Evolutionary conservation across 1,284 basidiomycete species (phyloP), one percentile per base, ranked within the genome.

Genomic region (Xerocomus minutiporus): DNA sequence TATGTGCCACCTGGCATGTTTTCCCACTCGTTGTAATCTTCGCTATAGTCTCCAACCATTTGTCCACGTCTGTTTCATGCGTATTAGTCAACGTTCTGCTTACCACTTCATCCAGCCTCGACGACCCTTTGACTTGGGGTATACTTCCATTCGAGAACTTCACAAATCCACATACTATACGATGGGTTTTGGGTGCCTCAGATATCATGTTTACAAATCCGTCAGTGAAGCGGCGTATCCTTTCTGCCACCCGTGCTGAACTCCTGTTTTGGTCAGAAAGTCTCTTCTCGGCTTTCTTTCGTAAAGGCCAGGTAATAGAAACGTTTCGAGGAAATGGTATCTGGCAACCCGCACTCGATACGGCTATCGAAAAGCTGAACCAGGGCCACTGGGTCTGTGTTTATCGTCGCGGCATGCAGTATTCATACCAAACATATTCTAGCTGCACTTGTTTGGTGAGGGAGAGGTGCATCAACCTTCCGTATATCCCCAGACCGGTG

Each of bases 151-250:
- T 77, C 15, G 69, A 73, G 28, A 83, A 76, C 54, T 89, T 83
- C 65, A 72, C 86, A 26, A 75, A 74, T 51, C 71, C 84, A 8
- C 73, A 74, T 26, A 85, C 79, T 31, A 88, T 80, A 28, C 78
- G 93, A 50, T 96, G 93, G 92, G 85, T 90, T 3, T 76, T 93
- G 13, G 91, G 91, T 51, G 95, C 96, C 2, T 88, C 89, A 17
- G 96, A 99, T 59, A 88, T 99, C 65, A 88, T 97, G 79, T 99
- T 98, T 73, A 97, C 91, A 7, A 97, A 94, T 71, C 83, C 89
- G 82, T 89, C 69, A 71, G 85, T 57, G 46, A 56, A 51, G 42
- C 47, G 43, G 41, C 51, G 45, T 54, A 20, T 36, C 46, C 34
- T 55, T 39, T 25, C 31, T 25, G 20, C 41, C 32, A 39, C 46